phyloP scores from a whole-genome alignment of 2,329 filamentous ascomycete species.

The Nemania sp. region DNA sequence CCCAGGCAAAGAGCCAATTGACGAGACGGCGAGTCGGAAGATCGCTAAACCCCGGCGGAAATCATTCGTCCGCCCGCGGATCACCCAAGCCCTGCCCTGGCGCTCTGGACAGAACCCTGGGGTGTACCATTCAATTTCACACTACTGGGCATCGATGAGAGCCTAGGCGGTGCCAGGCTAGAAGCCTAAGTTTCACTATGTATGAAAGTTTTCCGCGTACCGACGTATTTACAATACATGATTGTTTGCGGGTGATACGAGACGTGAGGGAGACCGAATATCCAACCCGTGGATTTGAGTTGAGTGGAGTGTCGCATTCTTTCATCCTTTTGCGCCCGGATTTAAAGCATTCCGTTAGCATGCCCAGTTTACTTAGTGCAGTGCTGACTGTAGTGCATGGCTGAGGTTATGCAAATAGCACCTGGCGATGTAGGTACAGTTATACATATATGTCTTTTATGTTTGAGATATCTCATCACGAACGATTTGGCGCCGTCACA shows the following conservation, averaged over 20 bases:
- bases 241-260: conserved; percentile 4
- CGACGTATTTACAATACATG: neutral
- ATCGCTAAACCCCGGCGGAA: conserved; percentile 30
- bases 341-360: neutral
- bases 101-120: too few species aligned
- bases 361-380: neutral
- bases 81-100: neutral
- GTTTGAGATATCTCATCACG: neutral
- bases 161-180: neutral
- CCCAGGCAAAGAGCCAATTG: neutral
- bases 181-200: neutral
- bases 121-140: conserved; percentile 3
- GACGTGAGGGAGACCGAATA: neutral
- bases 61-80: conserved; percentile 22
- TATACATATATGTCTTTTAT: conserved; percentile 8
- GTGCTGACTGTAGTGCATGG: neutral
- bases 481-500: neutral
- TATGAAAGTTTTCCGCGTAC: neutral
- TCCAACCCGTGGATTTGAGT: neutral
- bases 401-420: conserved; percentile 26
- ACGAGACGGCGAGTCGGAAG: conserved; percentile 32
- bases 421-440: conserved; percentile 8
- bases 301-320: neutral
- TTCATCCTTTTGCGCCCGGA: neutral
- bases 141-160: neutral